Conservation (phyloP, 768 basidiomycete species). For the Pleurotus ostreatus region DNA sequence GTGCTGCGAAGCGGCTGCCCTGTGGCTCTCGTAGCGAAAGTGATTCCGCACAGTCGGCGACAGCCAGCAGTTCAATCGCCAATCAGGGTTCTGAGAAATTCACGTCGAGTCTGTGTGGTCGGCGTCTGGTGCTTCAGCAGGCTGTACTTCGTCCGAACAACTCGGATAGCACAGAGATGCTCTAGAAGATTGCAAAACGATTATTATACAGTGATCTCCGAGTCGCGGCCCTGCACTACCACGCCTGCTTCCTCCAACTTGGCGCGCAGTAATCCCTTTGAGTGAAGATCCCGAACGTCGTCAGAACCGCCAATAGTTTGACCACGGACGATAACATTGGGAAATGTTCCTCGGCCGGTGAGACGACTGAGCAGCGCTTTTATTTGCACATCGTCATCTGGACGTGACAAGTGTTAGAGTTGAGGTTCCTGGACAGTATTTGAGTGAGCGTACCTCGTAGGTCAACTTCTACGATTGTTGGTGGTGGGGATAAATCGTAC, state of each 20-base stretch:
- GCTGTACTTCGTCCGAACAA: too few relatives aligned
- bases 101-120: too few relatives aligned
- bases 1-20: too few relatives aligned
- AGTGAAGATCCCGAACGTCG: constrained; percentile 49
- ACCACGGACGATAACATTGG: constrained; percentile 67
- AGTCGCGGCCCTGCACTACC: constrained; percentile 18
- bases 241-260: constrained; percentile 48
- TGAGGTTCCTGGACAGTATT: neutral
- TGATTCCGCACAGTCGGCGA: too few relatives aligned
- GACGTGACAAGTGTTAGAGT: neutral
- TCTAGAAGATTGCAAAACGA: too few relatives aligned
- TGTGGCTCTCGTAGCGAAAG: too few relatives aligned
- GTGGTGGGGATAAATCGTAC: constrained; percentile 60
- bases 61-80: too few relatives aligned
- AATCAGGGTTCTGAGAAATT: too few relatives aligned
- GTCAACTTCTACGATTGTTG: constrained; percentile 75
- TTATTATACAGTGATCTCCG: too few relatives aligned
- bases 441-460: constrained; percentile 44
- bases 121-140: too few relatives aligned
- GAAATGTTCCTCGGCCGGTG: constrained; percentile 68
- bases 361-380: constrained; percentile 65
- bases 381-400: constrained; percentile 60
- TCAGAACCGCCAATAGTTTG: constrained; percentile 66
- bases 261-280: constrained; percentile 35
- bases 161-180: too few relatives aligned